Base-by-base conservation (phyloP, 176 grass and related monocot species). In the Lolium rigidum region DNA sequence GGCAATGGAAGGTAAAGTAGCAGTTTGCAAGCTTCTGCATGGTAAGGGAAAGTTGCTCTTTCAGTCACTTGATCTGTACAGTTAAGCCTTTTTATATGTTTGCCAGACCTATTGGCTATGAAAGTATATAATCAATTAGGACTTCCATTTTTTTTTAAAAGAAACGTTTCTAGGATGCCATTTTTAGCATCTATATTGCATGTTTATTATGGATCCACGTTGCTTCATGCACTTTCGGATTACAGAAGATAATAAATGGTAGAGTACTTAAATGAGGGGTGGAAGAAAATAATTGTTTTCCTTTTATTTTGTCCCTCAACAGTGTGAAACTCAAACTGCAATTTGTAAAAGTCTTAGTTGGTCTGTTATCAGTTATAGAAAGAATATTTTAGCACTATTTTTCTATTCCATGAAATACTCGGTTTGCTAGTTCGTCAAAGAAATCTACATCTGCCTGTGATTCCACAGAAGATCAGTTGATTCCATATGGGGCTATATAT, bases 101-200 rank as follows among this genome's bases (percentile, higher is more conserved):
- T 79, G 58, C 86, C 57, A 79, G 37, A 73, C 58, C 58, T 87
- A 72, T 80, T 66, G 68, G 58, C 66, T 80, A 83, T 74, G 74
- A 41, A 83, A 77, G 71, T 72, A 74, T 38, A 72, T 72, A 86
- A 76, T 67, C 55, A 48, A 16, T 48, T 55, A 86, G 16, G 13
- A 39, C 13, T 64, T 86, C 16, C 65, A 83, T 86, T 67, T 79
- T 2, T 24, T 78, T n/a, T n/a, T n/a, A n/a, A n/a, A 83, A 65
- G 62, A 65, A 70, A 82, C 5, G 64, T 83, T 73, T 87, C 9
- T 80, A 66, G 56, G 57, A 74, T 83, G 48, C 67, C 67, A 84
- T 87, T 79, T 78, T 66, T 83, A 65, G 74, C 35, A 90, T 64
- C 55, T 35, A 83, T 56, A 28, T 74, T 58, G 66, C 66, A 67